Evolutionary conservation across 1,284 basidiomycete genomes (phyloP).

Genomic region (Rhodotorula sp.): DNA sequence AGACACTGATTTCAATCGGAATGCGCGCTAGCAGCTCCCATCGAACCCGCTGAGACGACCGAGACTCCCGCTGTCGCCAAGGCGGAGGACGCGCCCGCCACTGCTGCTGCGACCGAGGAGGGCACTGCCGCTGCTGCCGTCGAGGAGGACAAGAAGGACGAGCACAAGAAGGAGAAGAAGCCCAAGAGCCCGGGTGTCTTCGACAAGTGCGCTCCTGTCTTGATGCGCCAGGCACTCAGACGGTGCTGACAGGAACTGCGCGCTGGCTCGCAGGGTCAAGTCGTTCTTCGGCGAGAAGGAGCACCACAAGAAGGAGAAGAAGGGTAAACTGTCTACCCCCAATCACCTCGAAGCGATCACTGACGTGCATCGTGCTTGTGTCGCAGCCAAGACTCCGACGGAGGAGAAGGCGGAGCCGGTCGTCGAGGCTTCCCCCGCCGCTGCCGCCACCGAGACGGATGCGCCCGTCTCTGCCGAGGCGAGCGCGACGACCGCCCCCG

Average conservation of each 20-base stretch:
- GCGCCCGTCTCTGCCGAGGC: neutral
- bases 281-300: slow-evolving; percentile 36
- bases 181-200: slow-evolving; percentile 26
- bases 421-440: neutral
- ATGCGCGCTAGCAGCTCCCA: neutral
- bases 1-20: neutral
- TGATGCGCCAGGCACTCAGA: neutral
- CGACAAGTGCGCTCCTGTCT: slow-evolving; percentile 19
- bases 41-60: slow-evolving; percentile 9
- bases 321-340: neutral
- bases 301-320: slow-evolving; percentile 33
- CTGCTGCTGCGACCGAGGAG: neutral
- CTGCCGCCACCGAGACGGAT: neutral
- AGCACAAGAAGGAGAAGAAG: slow-evolving; percentile 22
- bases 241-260: neutral
- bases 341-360: no score
- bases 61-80: neutral
- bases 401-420: slow-evolving; percentile 25
- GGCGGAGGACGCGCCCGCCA: neutral
- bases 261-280: slow-evolving; percentile 14
- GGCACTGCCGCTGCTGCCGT: neutral
- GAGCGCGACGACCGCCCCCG: slow-evolving; percentile 13
- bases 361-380: neutral
- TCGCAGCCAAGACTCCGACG: slow-evolving; percentile 31
- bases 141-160: slow-evolving; percentile 5